A percentile compares a stretch with the other conserved stretches of the same genome.
Conservation (phyloP, 2,329 filamentous ascomycete genomes). For the Aureobasidium lini region DNA sequence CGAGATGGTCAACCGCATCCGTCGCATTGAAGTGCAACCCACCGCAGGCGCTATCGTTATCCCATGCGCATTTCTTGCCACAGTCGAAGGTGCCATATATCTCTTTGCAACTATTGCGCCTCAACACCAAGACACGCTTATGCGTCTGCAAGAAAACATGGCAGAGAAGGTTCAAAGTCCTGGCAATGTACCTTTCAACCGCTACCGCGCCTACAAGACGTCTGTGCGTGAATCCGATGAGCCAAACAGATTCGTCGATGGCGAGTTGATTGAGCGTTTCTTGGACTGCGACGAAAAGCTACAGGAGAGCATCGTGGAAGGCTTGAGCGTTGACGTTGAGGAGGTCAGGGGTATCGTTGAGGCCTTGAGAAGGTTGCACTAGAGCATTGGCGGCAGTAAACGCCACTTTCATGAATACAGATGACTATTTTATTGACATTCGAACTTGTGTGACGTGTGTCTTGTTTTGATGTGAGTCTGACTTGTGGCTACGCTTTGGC, state of each 20-base stretch:
- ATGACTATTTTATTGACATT: no score
- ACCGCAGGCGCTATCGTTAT: slow-evolving; percentile 60
- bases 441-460: no score
- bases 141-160: slow-evolving; percentile 70
- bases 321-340: slow-evolving; percentile 50
- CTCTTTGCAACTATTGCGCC: slow-evolving; percentile 75
- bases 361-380: slow-evolving; percentile 46
- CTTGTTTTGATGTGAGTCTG: no score
- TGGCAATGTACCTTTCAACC: slow-evolving; percentile 67
- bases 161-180: slow-evolving; percentile 58
- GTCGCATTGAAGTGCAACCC: slow-evolving; percentile 61
- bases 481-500: no score
- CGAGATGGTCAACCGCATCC: slow-evolving; percentile 88
- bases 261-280: slow-evolving; percentile 82
- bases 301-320: slow-evolving; percentile 47
- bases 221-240: slow-evolving; percentile 62
- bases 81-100: slow-evolving; percentile 87
- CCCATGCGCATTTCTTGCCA: slow-evolving; percentile 80
- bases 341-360: slow-evolving; percentile 53
- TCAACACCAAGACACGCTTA: slow-evolving; percentile 67
- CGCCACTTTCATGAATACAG: no score
- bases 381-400: neutral
- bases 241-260: slow-evolving; percentile 84
- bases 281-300: slow-evolving; percentile 58
- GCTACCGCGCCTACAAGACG: slow-evolving; percentile 76